Percentiles rank a stretch among this genome's conserved stretches.
Evolutionary conservation across 768 basidiomycete species (phyloP).

Genomic region (Boletus barrowsii): DNA sequence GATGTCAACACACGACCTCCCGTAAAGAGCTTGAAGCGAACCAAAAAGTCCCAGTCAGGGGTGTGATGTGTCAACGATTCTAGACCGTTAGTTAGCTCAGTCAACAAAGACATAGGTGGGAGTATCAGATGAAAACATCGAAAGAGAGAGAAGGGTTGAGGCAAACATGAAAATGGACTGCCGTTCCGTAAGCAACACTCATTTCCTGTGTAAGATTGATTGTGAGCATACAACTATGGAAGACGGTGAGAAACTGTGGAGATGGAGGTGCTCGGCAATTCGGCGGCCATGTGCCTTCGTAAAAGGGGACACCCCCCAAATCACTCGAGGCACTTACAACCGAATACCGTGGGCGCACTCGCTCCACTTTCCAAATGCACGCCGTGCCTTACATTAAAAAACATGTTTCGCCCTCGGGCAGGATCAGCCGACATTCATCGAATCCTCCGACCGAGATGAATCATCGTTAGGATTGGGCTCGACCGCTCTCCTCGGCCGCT

Average conservation of each 20-base stretch:
- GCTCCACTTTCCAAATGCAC: conserved; percentile 22
- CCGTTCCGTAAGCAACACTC: conserved; percentile 31
- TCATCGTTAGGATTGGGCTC: conserved; percentile 16
- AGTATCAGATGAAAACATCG: conserved; percentile 14
- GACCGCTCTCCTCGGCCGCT: conserved; percentile 19
- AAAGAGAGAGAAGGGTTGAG: conserved; percentile 18
- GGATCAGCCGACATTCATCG: conserved; percentile 31
- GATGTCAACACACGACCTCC: conserved; percentile 9
- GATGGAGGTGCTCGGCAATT: conserved; percentile 32
- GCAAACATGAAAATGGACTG: conserved; percentile 18
- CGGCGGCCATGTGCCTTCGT: conserved; percentile 22
- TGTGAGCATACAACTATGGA: conserved; percentile 25
- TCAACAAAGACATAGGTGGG: conserved; percentile 23
- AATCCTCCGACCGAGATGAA: conserved; percentile 23
- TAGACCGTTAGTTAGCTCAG: conserved; percentile 25
- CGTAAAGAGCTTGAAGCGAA: conserved; percentile 13
- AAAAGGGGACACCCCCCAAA: conserved; percentile 29
- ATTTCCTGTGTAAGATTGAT: conserved; percentile 34
- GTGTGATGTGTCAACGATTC: conserved; percentile 21
- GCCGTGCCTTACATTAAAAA: conserved; percentile 21
- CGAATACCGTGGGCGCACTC: conserved; percentile 20
- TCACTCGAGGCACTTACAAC: conserved; percentile 18
- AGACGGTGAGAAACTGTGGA: conserved; percentile 36
- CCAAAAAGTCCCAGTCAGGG: conserved; percentile 33
- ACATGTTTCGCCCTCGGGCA: conserved; percentile 15